A percentile compares a stretch with the other conserved stretches of the same genome.
Conservation (phyloP, 2,329 filamentous ascomycete species). For the Annulohypoxylon truncatum region DNA sequence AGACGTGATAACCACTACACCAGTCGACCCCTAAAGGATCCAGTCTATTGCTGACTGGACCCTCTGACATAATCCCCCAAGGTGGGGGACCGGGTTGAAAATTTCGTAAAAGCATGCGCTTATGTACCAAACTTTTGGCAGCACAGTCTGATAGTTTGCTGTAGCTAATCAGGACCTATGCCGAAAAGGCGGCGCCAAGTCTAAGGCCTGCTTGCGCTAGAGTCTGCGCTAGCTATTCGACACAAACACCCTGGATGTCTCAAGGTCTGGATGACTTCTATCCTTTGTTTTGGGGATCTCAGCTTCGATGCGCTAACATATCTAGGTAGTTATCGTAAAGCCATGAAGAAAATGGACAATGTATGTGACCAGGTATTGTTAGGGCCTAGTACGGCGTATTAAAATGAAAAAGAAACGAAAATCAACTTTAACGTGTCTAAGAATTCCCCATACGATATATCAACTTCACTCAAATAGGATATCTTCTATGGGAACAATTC, state of each 20-base stretch:
- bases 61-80: background rate
- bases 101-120: background rate
- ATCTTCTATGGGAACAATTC: background rate
- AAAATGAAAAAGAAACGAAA: background rate
- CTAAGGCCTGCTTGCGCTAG: too few relatives aligned
- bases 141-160: too few relatives aligned
- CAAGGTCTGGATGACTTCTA: too few relatives aligned
- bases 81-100: background rate
- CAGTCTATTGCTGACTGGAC: background rate
- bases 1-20: slow-evolving; percentile 44
- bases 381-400: too few relatives aligned
- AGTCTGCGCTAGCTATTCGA: too few relatives aligned
- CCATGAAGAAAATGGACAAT: too few relatives aligned
- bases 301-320: too few relatives aligned
- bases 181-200: background rate
- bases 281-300: too few relatives aligned
- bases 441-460: background rate
- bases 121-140: background rate
- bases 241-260: too few relatives aligned
- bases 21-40: slow-evolving; percentile 30
- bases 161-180: too few relatives aligned
- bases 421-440: background rate
- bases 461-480: background rate
- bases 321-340: too few relatives aligned
- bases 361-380: too few relatives aligned